Conservation (phyloP, 371 early-diverging fungal genomes). For the Apophysomyces ossiformis region DNA sequence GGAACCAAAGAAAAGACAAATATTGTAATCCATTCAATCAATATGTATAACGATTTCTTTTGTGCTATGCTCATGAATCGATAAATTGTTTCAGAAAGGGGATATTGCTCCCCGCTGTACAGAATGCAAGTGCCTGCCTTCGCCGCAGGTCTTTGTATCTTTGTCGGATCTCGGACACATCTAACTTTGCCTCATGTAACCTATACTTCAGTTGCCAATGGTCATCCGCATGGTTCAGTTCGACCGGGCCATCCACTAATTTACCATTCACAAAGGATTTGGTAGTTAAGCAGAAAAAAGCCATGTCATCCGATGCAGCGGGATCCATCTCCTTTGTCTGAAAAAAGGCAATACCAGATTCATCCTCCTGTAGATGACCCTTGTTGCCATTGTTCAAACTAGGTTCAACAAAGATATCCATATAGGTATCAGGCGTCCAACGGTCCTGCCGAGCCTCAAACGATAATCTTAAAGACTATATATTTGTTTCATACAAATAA, state of each 20-base stretch:
- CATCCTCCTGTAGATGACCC: not conserved
- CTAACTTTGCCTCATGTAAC: not conserved
- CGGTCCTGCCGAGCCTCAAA: constrained; percentile 36
- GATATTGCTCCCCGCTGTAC: not conserved
- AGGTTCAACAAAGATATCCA: constrained; percentile 51
- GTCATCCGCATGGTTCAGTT: not conserved
- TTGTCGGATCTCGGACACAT: not conserved
- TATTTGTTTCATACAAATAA: not conserved
- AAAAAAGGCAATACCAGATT: not conserved
- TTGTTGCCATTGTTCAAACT: constrained; percentile 15
- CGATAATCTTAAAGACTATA: constrained; percentile 43
- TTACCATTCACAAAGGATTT: not conserved
- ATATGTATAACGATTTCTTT: no score
- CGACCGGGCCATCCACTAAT: not conserved
- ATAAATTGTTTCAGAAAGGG: not conserved
- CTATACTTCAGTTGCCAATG: constrained; percentile 4
- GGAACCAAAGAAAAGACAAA: no score
- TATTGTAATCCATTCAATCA: no score
- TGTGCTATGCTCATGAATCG: not conserved
- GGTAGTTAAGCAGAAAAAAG: not conserved
- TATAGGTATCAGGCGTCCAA: constrained; percentile 22
- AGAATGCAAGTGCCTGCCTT: not conserved
- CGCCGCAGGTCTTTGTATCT: not conserved
- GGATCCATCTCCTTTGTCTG: not conserved
- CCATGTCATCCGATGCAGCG: not conserved